These are phyloP conservation scores for bread wheat (Triticum aestivum) DNA, from an alignment of 176 grass and related monocot genomes.

Conservation along the genomic window IWGSC_CS_RefSeq_v2.1 NC_057810.1:727387267-727387766, in stretches of 20 bases:
- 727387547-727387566: not conserved
- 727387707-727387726: not conserved
- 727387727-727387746: not conserved
- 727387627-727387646: not conserved
- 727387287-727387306: too few species aligned
- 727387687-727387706: not conserved
- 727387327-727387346: too few species aligned
- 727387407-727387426: too few species aligned
- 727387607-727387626: not conserved
- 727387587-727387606: not conserved
- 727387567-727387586: not conserved
- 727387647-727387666: not conserved
- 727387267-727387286: too few species aligned
- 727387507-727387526: not conserved
- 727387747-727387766: not conserved
- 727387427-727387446: too few species aligned
- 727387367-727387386: too few species aligned
- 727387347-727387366: too few species aligned
- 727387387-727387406: too few species aligned
- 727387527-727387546: not conserved
- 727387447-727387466: too few species aligned
- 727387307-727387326: too few species aligned
- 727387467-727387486: too few species aligned
- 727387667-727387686: not conserved
- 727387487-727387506: too few species aligned